phyloP scores from a whole-genome alignment of 148 eudicot genomes.

The Chenopodium berlandieri region DNA sequence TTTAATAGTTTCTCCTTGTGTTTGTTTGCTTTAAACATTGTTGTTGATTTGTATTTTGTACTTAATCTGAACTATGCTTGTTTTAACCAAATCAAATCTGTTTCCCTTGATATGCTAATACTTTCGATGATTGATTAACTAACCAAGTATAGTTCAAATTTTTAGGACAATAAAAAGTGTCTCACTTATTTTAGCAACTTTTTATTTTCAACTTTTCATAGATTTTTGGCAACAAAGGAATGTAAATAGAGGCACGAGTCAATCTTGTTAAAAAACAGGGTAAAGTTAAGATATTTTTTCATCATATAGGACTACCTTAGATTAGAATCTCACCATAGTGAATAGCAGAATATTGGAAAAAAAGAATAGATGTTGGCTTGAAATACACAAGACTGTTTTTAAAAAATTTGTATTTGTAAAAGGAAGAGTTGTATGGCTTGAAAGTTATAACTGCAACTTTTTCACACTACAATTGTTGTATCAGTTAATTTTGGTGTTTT shows the following conservation, averaged over 20 bases:
- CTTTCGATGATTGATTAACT: no score
- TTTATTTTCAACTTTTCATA: no score
- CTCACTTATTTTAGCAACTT: no score
- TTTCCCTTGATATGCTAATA: no score
- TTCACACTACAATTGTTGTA: no score
- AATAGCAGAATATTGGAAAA: background rate
- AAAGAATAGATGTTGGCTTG: background rate
- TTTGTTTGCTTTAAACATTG: no score
- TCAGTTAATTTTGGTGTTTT: no score
- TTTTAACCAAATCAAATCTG: no score
- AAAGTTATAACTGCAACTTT: background rate
- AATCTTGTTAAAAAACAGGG: background rate
- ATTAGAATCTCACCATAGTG: background rate
- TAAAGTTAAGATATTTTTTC: background rate
- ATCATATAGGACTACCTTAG: no score
- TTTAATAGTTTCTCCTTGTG: background rate
- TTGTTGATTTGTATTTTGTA: background rate
- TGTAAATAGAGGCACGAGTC: background rate
- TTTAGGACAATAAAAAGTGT: no score
- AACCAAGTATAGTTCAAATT: no score
- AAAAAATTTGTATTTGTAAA: no score
- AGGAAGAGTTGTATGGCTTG: background rate
- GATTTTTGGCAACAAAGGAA: background rate
- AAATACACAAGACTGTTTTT: background rate
- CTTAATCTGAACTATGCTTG: background rate